Percentiles rank a stretch among this genome's conserved stretches.
Conservation (phyloP, 768 basidiomycete genomes). For the Podaxis carcinomalis region DNA sequence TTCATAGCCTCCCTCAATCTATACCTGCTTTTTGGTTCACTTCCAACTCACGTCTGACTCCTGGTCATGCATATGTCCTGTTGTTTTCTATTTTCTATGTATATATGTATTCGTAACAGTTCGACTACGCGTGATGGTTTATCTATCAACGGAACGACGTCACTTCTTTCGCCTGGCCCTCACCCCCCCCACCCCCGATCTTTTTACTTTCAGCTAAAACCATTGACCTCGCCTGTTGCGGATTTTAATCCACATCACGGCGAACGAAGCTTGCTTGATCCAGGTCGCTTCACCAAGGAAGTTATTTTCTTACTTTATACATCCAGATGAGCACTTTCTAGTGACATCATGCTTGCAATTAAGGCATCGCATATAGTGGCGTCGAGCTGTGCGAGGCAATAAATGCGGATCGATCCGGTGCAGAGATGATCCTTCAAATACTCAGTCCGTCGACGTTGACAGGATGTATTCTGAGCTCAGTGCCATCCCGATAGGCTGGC, state of each 20-base stretch:
- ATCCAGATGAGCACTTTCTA: not conserved
- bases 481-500: not conserved
- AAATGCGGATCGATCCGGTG: not conserved
- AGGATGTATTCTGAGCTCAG: not conserved
- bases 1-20: not conserved
- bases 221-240: not conserved
- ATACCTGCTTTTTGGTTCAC: not conserved
- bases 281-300: not conserved
- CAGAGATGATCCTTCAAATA: not conserved
- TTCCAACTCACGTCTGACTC: not conserved
- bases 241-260: not conserved
- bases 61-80: not conserved
- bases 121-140: not conserved
- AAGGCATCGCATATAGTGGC: not conserved
- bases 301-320: not conserved
- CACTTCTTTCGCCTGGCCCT: not conserved
- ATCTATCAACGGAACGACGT: not conserved
- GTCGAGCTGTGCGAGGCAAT: not conserved
- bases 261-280: not conserved
- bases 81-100: not conserved
- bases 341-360: not conserved
- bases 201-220: not conserved
- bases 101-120: not conserved
- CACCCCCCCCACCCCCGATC: not conserved
- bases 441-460: not conserved